Evolutionary conservation across 208 protist genomes (phyloP), one percentile per base, ranked within the genome.

Genomic region (Endotrypanum monterogeii): DNA sequence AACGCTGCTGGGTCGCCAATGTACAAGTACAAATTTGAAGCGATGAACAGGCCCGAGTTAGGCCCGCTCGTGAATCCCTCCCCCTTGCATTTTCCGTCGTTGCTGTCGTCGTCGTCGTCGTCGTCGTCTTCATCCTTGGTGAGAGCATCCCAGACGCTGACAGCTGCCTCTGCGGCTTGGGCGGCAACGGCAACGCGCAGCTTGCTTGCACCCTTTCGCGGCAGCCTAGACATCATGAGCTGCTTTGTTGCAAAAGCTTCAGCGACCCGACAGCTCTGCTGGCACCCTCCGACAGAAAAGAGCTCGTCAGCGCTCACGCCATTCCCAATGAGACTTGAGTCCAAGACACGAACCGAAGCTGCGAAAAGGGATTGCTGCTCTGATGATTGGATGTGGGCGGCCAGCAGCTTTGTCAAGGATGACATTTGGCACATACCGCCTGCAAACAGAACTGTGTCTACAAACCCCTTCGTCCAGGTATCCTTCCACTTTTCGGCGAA

Each of bases 361-460:
- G 54, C 30, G 70, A 83, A 83, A 48, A 75, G 60, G 25, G 39
- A 9, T 16, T 56, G 63, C 70, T 76, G 69, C 61, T 75, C 69
- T 4, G 56, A 23, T 39, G 81, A 56, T 11, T 46, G 67, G 50
- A 93, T 78, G 35, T 80, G 44, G 25, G 82, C 63, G 25, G 82
- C 74, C 16, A 90, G 52, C 48, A 80, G 68, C 65, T 85, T 83
- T n/a, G 80, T 85, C 41, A 94, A 69, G 28, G 58, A 81, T 1
- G 88, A 71, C 73, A 95, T 90, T 54, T 94, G 83, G 65, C 82
- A 84, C 91, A 96, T 95, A 25, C 93, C 93, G 48, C 93, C 93
- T 32, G 80, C 81, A 8, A 95, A 78, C 8, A 95, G 39, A 4
- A 96, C 91, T 25, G 78, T 72, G 50, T 87, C 82, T 23, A 96